Evolutionary conservation across 106 monocot genomes (phyloP).

Genomic region (Acanthochlamys bracteata): DNA sequence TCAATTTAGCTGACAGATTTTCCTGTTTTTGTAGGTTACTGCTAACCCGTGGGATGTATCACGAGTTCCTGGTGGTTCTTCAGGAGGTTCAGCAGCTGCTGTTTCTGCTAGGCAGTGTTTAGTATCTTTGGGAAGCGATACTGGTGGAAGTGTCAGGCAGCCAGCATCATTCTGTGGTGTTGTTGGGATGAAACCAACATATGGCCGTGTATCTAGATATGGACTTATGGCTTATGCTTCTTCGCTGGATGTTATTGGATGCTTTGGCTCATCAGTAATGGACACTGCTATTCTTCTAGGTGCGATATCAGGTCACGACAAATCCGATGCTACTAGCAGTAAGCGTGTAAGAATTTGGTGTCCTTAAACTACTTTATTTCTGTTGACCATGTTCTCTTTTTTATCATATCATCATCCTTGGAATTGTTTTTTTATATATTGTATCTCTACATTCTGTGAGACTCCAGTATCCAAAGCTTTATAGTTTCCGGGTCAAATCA

Average conservation of each 20-base stretch:
- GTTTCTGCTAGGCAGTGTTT: slow-evolving; percentile 90
- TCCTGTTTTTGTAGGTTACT: slow-evolving; percentile 47
- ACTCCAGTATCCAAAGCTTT: too few species aligned
- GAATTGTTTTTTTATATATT: too few species aligned
- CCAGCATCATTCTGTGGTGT: slow-evolving; percentile 98
- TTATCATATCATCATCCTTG: not conserved
- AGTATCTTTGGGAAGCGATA: slow-evolving; percentile 85
- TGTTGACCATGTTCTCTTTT: not conserved
- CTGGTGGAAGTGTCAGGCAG: slow-evolving; percentile 96
- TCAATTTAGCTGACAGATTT: not conserved
- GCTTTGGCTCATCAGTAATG: slow-evolving; percentile 67
- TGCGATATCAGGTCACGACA: slow-evolving; percentile 84
- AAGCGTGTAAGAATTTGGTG: slow-evolving; percentile 33
- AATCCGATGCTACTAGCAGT: slow-evolving; percentile 81
- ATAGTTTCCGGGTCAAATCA: too few species aligned
- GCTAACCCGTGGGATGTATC: slow-evolving; percentile 90
- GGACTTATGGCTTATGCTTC: slow-evolving; percentile 99
- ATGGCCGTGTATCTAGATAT: slow-evolving; percentile 84
- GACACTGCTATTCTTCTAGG: slow-evolving; percentile 69
- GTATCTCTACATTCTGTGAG: too few species aligned
- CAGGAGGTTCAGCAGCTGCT: slow-evolving; percentile 91
- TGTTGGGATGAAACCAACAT: slow-evolving; percentile 91
- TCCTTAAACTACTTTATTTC: not conserved
- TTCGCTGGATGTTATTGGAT: slow-evolving; percentile 86
- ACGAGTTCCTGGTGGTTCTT: slow-evolving; percentile 98